phyloP scores from a whole-genome alignment of 2,329 filamentous ascomycete species.

The Hawksworthiomyces lignivorus region DNA sequence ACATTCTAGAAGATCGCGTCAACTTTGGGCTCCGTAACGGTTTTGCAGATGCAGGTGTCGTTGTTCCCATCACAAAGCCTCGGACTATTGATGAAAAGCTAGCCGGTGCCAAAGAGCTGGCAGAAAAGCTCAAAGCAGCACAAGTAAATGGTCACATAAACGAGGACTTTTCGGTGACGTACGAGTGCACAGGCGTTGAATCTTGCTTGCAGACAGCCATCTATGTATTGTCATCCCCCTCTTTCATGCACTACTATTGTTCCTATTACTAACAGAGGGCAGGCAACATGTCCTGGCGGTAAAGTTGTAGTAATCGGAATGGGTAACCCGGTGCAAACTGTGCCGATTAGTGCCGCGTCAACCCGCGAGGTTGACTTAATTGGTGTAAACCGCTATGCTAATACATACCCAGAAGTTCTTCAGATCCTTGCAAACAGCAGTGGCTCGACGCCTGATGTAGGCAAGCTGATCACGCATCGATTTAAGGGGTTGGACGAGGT shows the following conservation, averaged over 20 bases:
- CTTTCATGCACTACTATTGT: too few relatives aligned
- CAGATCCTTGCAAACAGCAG: slow-evolving; percentile 39
- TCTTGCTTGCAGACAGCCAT: slow-evolving; percentile 68
- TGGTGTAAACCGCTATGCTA: slow-evolving; percentile 66
- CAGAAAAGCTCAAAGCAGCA: neutral
- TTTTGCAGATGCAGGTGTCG: too few relatives aligned
- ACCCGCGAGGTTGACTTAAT: slow-evolving; percentile 64
- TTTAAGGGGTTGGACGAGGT: slow-evolving; percentile 56
- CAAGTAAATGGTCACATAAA: slow-evolving; percentile 24
- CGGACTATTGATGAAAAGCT: slow-evolving; percentile 45
- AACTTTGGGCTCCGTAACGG: slow-evolving; percentile 15
- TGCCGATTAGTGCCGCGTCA: slow-evolving; percentile 61
- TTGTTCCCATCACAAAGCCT: slow-evolving; percentile 37
- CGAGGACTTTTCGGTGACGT: slow-evolving; percentile 59
- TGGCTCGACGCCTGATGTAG: slow-evolving; percentile 55
- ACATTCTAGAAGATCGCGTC: slow-evolving; percentile 49
- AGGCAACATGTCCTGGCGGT: slow-evolving; percentile 55
- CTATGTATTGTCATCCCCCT: slow-evolving; percentile 36
- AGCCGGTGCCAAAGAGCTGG: slow-evolving; percentile 35
- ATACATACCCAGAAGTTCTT: slow-evolving; percentile 58
- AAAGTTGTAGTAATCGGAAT: slow-evolving; percentile 65
- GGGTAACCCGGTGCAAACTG: slow-evolving; percentile 62
- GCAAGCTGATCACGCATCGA: slow-evolving; percentile 62
- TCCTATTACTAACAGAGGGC: too few relatives aligned
- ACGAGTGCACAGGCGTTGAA: slow-evolving; percentile 74